Conservation (phyloP, 1,139 yeast genomes). For the Suhomyces wounanorum region DNA sequence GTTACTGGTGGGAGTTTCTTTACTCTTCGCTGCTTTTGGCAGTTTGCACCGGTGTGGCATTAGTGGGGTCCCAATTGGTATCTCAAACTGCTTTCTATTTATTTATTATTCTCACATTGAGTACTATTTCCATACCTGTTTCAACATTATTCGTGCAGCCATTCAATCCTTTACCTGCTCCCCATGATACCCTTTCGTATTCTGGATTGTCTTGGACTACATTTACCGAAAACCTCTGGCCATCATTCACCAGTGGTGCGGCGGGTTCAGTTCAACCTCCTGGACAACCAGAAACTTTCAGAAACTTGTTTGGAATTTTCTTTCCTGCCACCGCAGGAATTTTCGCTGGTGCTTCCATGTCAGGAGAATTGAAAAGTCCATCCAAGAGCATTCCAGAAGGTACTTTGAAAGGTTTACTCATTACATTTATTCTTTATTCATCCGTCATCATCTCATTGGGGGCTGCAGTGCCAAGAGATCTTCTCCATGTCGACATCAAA, state of each 20-base stretch:
- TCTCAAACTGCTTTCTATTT: slow-evolving; percentile 80
- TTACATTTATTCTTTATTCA: slow-evolving; percentile 75
- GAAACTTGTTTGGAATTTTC: slow-evolving; percentile 87
- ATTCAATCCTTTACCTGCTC: slow-evolving; percentile 44
- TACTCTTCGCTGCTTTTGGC: slow-evolving; percentile 71
- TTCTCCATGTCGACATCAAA: slow-evolving; percentile 76
- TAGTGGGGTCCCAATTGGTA: slow-evolving; percentile 81
- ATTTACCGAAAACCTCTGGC: slow-evolving; percentile 64
- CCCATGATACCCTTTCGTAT: slow-evolving; percentile 53
- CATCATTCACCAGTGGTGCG: slow-evolving; percentile 83
- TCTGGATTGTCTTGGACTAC: slow-evolving; percentile 76
- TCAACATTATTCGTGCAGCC: slow-evolving; percentile 70
- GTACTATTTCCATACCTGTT: slow-evolving; percentile 82
- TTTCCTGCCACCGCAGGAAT: slow-evolving; percentile 99
- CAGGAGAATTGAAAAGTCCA: slow-evolving; percentile 88
- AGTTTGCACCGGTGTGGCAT: slow-evolving; percentile 73
- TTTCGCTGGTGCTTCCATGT: slow-evolving; percentile 98
- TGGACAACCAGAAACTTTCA: slow-evolving; percentile 65
- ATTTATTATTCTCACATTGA: slow-evolving; percentile 65
- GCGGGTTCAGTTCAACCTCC: slow-evolving; percentile 77
- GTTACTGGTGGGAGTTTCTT: slow-evolving; percentile 56
- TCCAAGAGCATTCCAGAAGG: slow-evolving; percentile 89
- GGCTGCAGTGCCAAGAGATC: slow-evolving; percentile 71
- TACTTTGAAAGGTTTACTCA: slow-evolving; percentile 74
- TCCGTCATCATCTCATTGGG: slow-evolving; percentile 81